Evolutionary conservation across 202 grass and related monocot genomes (phyloP), one percentile per base, ranked within the genome.

Genomic region (Thinopyrum obtusiflorum): DNA sequence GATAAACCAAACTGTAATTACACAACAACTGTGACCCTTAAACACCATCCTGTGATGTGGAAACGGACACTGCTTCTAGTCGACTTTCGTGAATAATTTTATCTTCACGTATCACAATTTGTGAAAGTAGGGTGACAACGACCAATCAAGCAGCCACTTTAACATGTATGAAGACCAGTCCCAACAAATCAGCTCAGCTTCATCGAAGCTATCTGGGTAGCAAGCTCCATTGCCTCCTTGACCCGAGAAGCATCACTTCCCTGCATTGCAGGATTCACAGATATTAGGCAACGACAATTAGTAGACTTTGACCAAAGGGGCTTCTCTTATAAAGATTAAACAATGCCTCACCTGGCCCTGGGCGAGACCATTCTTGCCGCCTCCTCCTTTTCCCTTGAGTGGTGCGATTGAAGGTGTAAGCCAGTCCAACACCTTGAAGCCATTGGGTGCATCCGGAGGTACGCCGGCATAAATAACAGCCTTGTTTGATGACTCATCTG

Each of bases 341-440:
- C 10, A 88, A 31, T 14, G 6, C 18, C 53, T 83, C 77, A 98
- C 97, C 92, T 98, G 97, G 72, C 97, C 97, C 77, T 98, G 93
- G 23, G 97, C 97, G 35, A 91, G 44, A 2, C 97, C 93, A 27
- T 97, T 99, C 83, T 99, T 99, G 83, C 97, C 93, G n/a, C 97
- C 93, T 21, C 97, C 97, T 13, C 97, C 97, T 74, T 84, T 96
- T 84, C 97, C 97, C 13, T 97, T 94, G 3, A 99, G 92, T 14
- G 93, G 93, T 65, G 51, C 90, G 88, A 94, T 90, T 31, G 92
- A 86, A 69, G 89, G 87, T 14, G 85, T 93, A 62, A 99, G 65
- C 97, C 97, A 99, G n/a, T 99, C 97, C 78, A 99, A 84, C 66
- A 97, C 93, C 28, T 79, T 89, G 33, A 94, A 61, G 77, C 93